phyloP scores from a whole-genome alignment of 305 asterid genomes.

The Solanum hybrid region DNA sequence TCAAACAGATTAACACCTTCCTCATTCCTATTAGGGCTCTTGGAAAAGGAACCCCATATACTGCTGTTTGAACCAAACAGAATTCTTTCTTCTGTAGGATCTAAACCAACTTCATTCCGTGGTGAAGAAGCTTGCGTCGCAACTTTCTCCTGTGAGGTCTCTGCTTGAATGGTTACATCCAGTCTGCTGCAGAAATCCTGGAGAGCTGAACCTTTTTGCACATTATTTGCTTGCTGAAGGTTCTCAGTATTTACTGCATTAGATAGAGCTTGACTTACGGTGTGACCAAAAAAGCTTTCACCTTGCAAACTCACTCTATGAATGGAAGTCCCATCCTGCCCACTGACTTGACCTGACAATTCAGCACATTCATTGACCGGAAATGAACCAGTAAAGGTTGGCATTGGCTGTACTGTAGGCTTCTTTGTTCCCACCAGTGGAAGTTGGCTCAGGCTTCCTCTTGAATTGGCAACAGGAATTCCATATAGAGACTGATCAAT shows the following conservation, averaged over 20 bases:
- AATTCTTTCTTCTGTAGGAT: constrained; percentile 81
- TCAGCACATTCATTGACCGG: constrained; percentile 38
- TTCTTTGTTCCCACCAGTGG: constrained; percentile 41
- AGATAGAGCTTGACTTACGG: constrained; percentile 30
- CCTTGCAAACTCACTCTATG: constrained; percentile 42
- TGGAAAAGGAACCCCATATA: constrained; percentile 72
- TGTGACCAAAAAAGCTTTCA: constrained; percentile 34
- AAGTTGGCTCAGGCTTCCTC: constrained; percentile 50
- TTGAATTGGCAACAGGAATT: constrained; percentile 66
- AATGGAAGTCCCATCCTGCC: constrained; percentile 34
- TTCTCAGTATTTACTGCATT: constrained; percentile 27
- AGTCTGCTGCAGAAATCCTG: constrained; percentile 33
- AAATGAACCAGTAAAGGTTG: constrained; percentile 34
- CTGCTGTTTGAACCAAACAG: constrained; percentile 82
- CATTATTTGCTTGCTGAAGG: constrained; percentile 40
- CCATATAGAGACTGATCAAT: constrained; percentile 80
- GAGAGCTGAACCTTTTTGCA: constrained; percentile 34
- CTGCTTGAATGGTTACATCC: constrained; percentile 28
- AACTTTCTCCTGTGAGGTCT: constrained; percentile 33
- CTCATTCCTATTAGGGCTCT: constrained; percentile 36
- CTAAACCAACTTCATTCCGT: constrained; percentile 51
- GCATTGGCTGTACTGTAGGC: constrained; percentile 39
- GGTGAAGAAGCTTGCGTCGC: constrained; percentile 29
- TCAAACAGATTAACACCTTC: constrained; percentile 45
- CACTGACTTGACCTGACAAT: constrained; percentile 36